Conservation (phyloP, 1,284 basidiomycete species). For the Ustilago curta region DNA sequence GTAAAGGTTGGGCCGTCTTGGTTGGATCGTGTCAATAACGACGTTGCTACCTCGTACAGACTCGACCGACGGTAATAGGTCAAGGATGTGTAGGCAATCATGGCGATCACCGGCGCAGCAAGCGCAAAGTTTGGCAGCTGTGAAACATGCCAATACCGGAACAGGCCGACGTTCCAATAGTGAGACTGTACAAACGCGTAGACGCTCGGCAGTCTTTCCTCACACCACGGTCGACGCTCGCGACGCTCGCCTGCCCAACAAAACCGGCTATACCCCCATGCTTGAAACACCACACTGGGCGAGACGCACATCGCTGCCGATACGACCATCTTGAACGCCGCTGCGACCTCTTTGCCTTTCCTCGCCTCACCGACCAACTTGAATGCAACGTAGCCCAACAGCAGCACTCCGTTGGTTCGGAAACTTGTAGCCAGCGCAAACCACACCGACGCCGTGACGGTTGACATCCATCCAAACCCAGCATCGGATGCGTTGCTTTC, state of each 20-base stretch:
- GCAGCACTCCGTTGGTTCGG: slow-evolving; percentile 84
- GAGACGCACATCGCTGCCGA: slow-evolving; percentile 37
- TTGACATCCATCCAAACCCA: slow-evolving; percentile 63
- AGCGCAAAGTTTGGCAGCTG: slow-evolving; percentile 91
- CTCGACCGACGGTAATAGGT: slow-evolving; percentile 64
- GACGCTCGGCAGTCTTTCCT: slow-evolving; percentile 75
- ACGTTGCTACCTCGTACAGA: background rate
- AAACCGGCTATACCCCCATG: slow-evolving; percentile 76
- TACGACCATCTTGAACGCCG: slow-evolving; percentile 3
- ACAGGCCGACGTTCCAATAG: slow-evolving; percentile 87
- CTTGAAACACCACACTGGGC: slow-evolving; percentile 81
- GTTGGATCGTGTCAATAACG: slow-evolving; percentile 60
- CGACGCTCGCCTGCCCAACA: slow-evolving; percentile 72
- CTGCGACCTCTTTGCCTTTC: background rate
- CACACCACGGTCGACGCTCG: slow-evolving; percentile 77
- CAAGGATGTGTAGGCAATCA: slow-evolving; percentile 3
- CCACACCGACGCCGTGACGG: slow-evolving; percentile 75
- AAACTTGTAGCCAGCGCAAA: slow-evolving; percentile 79
- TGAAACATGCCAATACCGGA: slow-evolving; percentile 84
- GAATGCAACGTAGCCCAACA: slow-evolving; percentile 75
- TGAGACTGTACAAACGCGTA: slow-evolving; percentile 85
- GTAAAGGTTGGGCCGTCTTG: background rate
- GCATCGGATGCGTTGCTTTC: background rate
- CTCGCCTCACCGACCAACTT: slow-evolving; percentile 26
- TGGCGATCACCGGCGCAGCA: slow-evolving; percentile 76